phyloP scores from a whole-genome alignment of 805 yeast species.

The Lachancea quebecensis region DNA sequence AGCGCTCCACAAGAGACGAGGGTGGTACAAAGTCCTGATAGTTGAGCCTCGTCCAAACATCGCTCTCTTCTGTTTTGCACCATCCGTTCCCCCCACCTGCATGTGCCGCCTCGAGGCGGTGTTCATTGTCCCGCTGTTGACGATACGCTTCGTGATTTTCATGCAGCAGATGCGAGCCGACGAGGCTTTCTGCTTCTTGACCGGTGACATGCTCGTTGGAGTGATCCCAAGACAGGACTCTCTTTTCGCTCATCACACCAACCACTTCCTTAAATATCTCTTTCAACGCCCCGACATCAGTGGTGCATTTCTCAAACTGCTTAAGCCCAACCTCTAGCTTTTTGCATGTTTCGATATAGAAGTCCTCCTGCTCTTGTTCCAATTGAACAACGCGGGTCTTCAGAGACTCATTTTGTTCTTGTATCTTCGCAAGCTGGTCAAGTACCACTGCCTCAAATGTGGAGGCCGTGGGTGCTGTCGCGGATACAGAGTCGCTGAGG shows the following conservation, averaged over 20 bases:
- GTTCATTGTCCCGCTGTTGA: neutral
- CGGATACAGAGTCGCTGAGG: neutral
- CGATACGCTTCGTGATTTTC: neutral
- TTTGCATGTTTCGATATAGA: constrained; percentile 12
- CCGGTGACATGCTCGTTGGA: constrained; percentile 16
- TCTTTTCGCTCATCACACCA: constrained; percentile 23
- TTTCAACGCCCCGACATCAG: constrained; percentile 18
- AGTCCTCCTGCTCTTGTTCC: constrained; percentile 23
- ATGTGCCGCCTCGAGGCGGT: neutral
- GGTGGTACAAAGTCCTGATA: constrained; percentile 1
- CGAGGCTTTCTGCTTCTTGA: constrained; percentile 11
- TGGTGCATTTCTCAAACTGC: constrained; percentile 13
- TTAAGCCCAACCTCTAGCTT: constrained; percentile 17
- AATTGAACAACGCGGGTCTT: constrained; percentile 11
- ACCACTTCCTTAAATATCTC: constrained; percentile 23
- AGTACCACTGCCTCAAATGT: constrained; percentile 15
- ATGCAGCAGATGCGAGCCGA: constrained; percentile 1
- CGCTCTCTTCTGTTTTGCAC: constrained; percentile 1
- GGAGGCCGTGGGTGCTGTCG: neutral
- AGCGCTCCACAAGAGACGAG: neutral
- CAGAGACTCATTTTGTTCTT: constrained; percentile 18
- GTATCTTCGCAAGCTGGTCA: constrained; percentile 19
- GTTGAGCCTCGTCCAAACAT: constrained; percentile 3
- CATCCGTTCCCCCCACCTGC: neutral
- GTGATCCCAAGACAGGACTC: constrained; percentile 20